phyloP scores from a whole-genome alignment of 2,329 filamentous ascomycete species.

The Sporothrix phasma region DNA sequence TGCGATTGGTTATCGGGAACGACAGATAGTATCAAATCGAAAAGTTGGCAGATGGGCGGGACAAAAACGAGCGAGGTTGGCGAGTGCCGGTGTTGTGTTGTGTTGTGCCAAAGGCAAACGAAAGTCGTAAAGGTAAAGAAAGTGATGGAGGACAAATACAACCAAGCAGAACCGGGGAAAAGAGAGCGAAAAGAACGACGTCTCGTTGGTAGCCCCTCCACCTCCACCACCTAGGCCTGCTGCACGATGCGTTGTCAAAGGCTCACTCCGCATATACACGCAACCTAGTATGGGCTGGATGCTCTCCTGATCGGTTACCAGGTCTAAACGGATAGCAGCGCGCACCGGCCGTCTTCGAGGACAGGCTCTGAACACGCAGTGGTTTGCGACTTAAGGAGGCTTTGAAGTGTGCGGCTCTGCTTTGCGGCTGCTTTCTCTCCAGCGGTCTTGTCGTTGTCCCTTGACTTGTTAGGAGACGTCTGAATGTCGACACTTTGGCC shows the following conservation, averaged over 20 bases:
- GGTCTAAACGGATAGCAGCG: background rate
- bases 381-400: background rate
- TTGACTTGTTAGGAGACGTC: background rate
- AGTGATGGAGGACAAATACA: background rate
- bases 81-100: background rate
- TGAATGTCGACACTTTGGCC: background rate
- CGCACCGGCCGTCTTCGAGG: background rate
- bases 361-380: background rate
- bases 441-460: background rate
- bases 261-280: background rate
- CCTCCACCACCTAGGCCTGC: constrained; percentile 12
- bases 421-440: background rate
- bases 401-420: background rate
- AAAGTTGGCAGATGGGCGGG: background rate
- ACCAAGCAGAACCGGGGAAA: background rate
- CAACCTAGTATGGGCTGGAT: background rate
- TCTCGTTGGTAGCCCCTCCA: background rate
- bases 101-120: background rate
- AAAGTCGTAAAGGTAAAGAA: background rate
- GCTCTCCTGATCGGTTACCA: background rate
- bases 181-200: background rate
- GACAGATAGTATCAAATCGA: background rate
- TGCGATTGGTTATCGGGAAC: background rate
- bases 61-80: background rate
- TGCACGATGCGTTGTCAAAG: constrained; percentile 20